Evolutionary conservation across 495 filamentous ascomycete species (phyloP), one percentile per base, ranked within the genome.

Genomic region (Podospora appendiculata): DNA sequence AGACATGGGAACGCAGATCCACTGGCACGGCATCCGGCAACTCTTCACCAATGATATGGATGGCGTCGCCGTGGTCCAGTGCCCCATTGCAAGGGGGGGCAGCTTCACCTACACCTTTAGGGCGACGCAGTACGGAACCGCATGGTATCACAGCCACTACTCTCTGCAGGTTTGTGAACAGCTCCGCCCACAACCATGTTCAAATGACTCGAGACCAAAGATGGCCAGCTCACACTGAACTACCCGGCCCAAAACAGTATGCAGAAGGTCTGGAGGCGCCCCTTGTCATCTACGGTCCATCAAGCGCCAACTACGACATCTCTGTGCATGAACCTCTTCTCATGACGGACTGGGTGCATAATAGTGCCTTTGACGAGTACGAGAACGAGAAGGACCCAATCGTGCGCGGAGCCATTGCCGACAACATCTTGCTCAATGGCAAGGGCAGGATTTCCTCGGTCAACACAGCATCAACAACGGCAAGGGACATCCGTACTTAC

Each of bases 141-240:
- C 66, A 4, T 80, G 75, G 75, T 81, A 76, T 41, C 79, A 82
- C 48, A 68, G 70, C 17, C 79, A 82, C 51, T 79, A 75, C 60
- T 62, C 60, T 7, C 67, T 70, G 32, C 56, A 58, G 41, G 46
- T 39, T 8, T 50, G 46, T 52, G 18, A 11, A 18, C 5, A 6
- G 13, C 41, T 17, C 12, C 3, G 3, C 13, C 12, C 9, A n/a
- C n/a, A n/a, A n/a, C n/a, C n/a, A n/a, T 44, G 17, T 44, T 18
- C 13, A 7, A 66, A 69, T n/a, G 78, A 73, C 43, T 47, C 25
- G 25, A 25, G 25, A 25, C 25, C 25, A 25, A 25, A 25, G 25
- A 25, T 25, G 25, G 25, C 25, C 25, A 5, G 25, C 25, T 25
- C 5, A 25, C 25, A 25, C 25, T 2, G 2, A 25, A n/a, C n/a